Percentiles rank a stretch among this genome's conserved stretches.
Evolutionary conservation across 768 basidiomycete genomes (phyloP).

Genomic region (Sporobolomyces phaffii): DNA sequence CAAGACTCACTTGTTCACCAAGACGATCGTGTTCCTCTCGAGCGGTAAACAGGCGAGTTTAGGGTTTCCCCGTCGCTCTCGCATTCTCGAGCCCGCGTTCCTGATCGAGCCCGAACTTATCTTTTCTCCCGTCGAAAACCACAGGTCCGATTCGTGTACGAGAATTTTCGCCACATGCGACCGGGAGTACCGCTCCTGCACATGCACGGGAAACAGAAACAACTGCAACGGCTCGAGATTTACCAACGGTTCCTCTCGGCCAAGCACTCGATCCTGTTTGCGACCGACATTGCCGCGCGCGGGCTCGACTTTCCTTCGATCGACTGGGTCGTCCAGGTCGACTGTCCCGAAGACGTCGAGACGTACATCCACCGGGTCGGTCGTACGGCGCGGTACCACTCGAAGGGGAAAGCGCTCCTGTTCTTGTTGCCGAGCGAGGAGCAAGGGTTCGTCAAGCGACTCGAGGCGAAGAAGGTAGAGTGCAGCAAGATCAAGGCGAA

Average conservation of each 20-base stretch:
- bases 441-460: conserved; percentile 70
- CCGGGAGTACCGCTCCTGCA: conserved; percentile 89
- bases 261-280: conserved; percentile 78
- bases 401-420: conserved; percentile 75
- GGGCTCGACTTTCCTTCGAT: conserved; percentile 94
- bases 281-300: conserved; percentile 92
- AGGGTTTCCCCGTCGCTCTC: neutral
- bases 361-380: conserved; percentile 98
- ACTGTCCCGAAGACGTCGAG: conserved; percentile 93
- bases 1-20: conserved; percentile 83
- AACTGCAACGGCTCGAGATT: conserved; percentile 73
- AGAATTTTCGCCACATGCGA: conserved; percentile 91
- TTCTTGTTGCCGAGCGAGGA: conserved; percentile 86
- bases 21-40: conserved; percentile 88
- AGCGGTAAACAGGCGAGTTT: conserved; percentile 75
- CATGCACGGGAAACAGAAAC: conserved; percentile 94
- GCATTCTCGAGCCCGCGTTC: no score
- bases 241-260: conserved; percentile 77
- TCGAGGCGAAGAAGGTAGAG: conserved; percentile 67
- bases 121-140: no score
- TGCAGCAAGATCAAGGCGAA: conserved; percentile 73
- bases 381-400: conserved; percentile 86
- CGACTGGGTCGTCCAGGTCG: conserved; percentile 93
- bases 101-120: no score
- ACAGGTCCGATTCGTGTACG: conserved; percentile 80